These are phyloP conservation scores for Pestalotiopsis sp. DNA, from an alignment of 2,329 filamentous ascomycete species.

Conservation along the genomic window DNA sequence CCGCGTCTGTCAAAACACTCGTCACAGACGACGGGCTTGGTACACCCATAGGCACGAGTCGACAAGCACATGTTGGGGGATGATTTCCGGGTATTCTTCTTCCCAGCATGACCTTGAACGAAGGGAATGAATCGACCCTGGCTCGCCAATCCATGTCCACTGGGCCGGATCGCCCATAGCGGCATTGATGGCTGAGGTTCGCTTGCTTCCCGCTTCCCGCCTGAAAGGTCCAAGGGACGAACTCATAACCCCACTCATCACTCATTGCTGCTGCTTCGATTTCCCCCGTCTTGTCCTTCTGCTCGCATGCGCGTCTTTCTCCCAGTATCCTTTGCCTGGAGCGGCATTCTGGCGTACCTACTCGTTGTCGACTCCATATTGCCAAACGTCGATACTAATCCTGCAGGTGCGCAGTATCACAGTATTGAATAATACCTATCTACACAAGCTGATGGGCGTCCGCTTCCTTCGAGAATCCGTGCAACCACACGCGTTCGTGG, in stretches of 20 bases:
- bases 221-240: neutral
- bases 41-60: neutral
- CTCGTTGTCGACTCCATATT: too few species aligned
- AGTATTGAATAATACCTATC: neutral
- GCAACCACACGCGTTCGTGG: neutral
- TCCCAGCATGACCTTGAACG: neutral
- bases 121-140: neutral
- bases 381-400: neutral
- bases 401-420: neutral
- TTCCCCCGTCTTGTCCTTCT: neutral
- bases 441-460: neutral
- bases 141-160: neutral
- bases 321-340: neutral
- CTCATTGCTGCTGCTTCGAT: neutral
- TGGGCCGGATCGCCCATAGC: neutral
- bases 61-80: neutral
- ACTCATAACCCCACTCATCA: neutral
- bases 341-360: neutral
- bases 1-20: neutral
- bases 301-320: neutral
- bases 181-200: slow-evolving; percentile 3
- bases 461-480: neutral
- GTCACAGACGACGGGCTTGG: neutral
- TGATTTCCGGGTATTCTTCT: neutral
- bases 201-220: slow-evolving; percentile 5